Evolutionary conservation across 768 basidiomycete genomes (phyloP).

Genomic region (Boletus bicolor): DNA sequence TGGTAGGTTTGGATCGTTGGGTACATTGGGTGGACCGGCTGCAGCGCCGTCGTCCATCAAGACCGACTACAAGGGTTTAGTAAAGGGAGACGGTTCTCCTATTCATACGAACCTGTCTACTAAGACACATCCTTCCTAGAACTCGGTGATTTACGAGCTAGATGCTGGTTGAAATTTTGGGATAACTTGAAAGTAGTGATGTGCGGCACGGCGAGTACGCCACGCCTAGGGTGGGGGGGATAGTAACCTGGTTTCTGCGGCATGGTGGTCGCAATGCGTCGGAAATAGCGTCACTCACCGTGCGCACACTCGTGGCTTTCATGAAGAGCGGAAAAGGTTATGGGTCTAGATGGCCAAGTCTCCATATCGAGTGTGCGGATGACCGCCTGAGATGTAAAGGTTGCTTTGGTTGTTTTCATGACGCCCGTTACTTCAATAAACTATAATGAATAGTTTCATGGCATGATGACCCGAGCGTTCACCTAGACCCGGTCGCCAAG

Average conservation of each 20-base stretch:
- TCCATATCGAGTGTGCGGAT: neutral
- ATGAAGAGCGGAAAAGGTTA: conserved; percentile 2
- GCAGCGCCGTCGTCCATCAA: neutral
- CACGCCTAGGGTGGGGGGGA: neutral
- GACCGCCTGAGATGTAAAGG: neutral
- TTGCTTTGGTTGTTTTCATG: neutral
- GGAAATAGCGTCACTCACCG: conserved; percentile 6
- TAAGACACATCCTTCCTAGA: conserved; percentile 14
- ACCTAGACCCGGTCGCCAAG: no score
- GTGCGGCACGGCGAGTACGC: neutral
- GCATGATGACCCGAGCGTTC: no score
- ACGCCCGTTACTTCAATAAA: no score
- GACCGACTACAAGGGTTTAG: conserved; percentile 9
- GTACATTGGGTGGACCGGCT: neutral
- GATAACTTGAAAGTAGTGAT: neutral
- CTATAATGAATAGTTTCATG: neutral
- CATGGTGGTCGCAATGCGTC: conserved; percentile 7
- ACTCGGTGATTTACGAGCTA: neutral
- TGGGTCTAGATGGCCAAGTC: neutral
- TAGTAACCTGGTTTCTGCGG: neutral
- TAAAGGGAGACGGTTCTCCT: neutral
- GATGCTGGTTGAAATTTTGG: neutral
- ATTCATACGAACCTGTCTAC: conserved; percentile 15
- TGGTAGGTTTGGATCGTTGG: conserved; percentile 7
- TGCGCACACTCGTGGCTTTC: conserved; percentile 8